Evolutionary conservation across 2,329 filamentous ascomycete species (phyloP).

Genomic region (Neopestalotiopsis sp.): DNA sequence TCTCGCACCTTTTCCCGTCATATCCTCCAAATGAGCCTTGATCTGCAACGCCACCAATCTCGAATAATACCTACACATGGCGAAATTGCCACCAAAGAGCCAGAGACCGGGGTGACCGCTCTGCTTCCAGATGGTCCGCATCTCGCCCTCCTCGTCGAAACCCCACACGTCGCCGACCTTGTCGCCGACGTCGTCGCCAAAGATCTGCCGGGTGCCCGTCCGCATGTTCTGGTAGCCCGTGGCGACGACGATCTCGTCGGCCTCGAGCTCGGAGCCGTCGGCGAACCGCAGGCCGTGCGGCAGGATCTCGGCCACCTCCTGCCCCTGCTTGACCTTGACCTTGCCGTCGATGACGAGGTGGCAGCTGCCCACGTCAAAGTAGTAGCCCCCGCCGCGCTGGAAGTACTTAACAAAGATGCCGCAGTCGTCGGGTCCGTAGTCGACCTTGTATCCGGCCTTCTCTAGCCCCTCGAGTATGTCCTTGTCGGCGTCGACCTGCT

Average conservation of each 20-base stretch:
- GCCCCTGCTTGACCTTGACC: conserved; percentile 65
- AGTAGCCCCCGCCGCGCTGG: conserved; percentile 37
- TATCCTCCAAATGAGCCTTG: conserved; percentile 39
- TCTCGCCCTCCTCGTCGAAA: conserved; percentile 57
- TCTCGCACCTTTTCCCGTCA: background rate
- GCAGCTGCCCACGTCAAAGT: conserved; percentile 43
- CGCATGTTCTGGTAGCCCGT: conserved; percentile 60
- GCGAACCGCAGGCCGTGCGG: conserved; percentile 40
- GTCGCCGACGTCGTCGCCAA: conserved; percentile 56
- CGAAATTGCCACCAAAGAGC: conserved; percentile 70
- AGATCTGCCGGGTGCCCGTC: conserved; percentile 50
- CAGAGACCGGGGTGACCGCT: conserved; percentile 69
- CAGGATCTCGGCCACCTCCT: conserved; percentile 36
- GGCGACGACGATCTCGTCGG: conserved; percentile 57
- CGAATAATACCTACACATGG: conserved; percentile 66
- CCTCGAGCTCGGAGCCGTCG: conserved; percentile 51
- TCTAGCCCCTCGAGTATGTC: conserved; percentile 13
- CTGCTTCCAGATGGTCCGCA: conserved; percentile 61
- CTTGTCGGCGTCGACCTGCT: conserved; percentile 8
- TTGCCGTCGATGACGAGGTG: conserved; percentile 44
- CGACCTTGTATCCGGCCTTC: conserved; percentile 16
- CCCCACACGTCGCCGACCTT: conserved; percentile 54
- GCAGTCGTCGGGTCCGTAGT: conserved; percentile 18
- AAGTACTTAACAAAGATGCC: conserved; percentile 19
- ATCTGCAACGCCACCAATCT: conserved; percentile 58